Evolutionary conservation across 2,329 filamentous ascomycete species (phyloP).

Genomic region (Penicillium frequentans): DNA sequence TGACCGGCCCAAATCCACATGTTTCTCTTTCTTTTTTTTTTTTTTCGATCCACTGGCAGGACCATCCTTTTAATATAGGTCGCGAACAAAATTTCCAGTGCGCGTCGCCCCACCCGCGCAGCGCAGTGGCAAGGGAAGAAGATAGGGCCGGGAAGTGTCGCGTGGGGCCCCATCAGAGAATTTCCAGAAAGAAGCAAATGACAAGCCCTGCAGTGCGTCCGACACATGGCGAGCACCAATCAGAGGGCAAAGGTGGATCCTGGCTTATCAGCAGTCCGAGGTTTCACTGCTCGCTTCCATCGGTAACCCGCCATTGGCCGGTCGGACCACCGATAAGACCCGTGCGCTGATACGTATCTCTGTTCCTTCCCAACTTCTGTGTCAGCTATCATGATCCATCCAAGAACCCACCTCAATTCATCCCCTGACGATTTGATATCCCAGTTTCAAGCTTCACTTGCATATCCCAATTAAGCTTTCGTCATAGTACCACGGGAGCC

Average conservation of each 20-base stretch:
- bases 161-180: conserved; percentile 15
- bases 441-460: neutral
- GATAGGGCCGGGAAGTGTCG: conserved; percentile 16
- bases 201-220: conserved; percentile 14
- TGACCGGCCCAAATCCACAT: conserved; percentile 18
- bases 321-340: conserved; percentile 16
- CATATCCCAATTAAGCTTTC: conserved; percentile 5
- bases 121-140: conserved; percentile 12
- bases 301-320: conserved; percentile 2
- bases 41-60: conserved; percentile 18
- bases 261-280: conserved; percentile 21
- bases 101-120: conserved; percentile 19
- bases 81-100: conserved; percentile 13
- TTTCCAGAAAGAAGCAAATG: conserved; percentile 23
- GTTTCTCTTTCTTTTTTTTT: conserved; percentile 21
- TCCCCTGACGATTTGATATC: neutral
- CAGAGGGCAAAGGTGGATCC: neutral
- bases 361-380: neutral
- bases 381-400: neutral
- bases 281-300: conserved; percentile 13
- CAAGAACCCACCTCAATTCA: neutral
- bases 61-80: conserved; percentile 18
- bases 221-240: neutral
- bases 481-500: conserved; percentile 5
- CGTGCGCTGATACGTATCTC: conserved; percentile 9